phyloP scores from a whole-genome alignment of 805 yeast genomes.

The Clavispora fructus region DNA sequence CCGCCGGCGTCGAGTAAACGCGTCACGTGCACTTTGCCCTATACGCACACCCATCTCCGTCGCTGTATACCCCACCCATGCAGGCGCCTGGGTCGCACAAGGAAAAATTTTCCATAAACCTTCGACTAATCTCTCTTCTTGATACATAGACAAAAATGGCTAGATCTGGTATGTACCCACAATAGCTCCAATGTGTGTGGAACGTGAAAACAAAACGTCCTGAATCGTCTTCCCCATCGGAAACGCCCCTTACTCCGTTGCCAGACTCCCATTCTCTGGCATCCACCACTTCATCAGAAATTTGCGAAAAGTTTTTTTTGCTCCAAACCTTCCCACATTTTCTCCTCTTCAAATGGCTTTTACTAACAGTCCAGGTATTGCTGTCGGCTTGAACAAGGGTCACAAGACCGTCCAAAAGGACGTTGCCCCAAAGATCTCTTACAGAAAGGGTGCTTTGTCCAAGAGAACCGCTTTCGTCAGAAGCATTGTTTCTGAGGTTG shows the following conservation, averaged over 20 bases:
- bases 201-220: background rate
- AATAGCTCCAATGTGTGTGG: background rate
- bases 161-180: constrained; percentile 55
- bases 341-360: background rate
- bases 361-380: constrained; percentile 59
- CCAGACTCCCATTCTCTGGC: too few relatives aligned
- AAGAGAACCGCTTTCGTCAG: constrained; percentile 96
- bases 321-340: background rate
- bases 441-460: constrained; percentile 95
- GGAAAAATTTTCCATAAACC: constrained; percentile 11
- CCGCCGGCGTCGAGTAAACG: background rate
- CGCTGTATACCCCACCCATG: constrained; percentile 3
- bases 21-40: background rate
- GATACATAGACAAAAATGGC: constrained; percentile 43
- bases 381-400: constrained; percentile 99
- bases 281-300: too few relatives aligned
- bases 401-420: constrained; percentile 88
- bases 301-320: background rate
- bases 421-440: constrained; percentile 66
- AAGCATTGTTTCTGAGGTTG: constrained; percentile 90
- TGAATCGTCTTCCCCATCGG: background rate
- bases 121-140: constrained; percentile 6
- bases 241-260: too few relatives aligned
- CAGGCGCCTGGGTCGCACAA: constrained; percentile 11
- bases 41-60: background rate